Percentiles rank a stretch among this genome's conserved stretches.
These are phyloP conservation scores for Plasmodium blacklocki DNA, from an alignment of 169 alveolate species.

Conservation along the genomic window DNA sequence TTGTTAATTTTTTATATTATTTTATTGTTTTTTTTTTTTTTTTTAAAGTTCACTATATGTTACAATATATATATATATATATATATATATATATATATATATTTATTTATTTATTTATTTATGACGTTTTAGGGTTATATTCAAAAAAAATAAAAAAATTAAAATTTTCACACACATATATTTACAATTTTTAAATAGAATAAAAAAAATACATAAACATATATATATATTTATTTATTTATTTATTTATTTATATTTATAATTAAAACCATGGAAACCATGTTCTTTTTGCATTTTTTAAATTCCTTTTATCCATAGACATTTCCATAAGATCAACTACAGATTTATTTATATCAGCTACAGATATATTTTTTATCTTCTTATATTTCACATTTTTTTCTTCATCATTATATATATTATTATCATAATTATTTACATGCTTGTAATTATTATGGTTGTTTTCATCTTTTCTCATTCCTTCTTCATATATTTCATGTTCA, in stretches of 20 bases:
- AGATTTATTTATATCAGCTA: conserved; percentile 36
- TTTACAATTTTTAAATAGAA: background rate
- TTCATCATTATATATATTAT: conserved; percentile 8
- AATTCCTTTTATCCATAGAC: conserved; percentile 48
- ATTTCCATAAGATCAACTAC: conserved; percentile 66
- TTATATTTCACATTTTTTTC: conserved; percentile 3
- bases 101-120: no score
- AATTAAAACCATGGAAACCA: conserved; percentile 77
- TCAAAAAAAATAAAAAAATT: no score
- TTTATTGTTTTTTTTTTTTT: no score
- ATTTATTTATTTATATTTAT: background rate
- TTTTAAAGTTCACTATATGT: no score
- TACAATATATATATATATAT: no score
- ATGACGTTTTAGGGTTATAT: no score
- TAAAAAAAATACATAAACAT: background rate
- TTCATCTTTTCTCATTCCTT: background rate
- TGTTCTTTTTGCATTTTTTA: conserved; percentile 32
- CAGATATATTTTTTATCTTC: conserved; percentile 5
- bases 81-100: no score
- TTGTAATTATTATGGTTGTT: conserved; percentile 1
- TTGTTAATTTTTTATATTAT: no score
- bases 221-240: background rate
- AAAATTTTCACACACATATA: no score
- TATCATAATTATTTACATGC: background rate
- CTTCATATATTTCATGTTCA: background rate